phyloP scores from a whole-genome alignment of 495 filamentous ascomycete genomes.

The Acidomyces sp. region DNA sequence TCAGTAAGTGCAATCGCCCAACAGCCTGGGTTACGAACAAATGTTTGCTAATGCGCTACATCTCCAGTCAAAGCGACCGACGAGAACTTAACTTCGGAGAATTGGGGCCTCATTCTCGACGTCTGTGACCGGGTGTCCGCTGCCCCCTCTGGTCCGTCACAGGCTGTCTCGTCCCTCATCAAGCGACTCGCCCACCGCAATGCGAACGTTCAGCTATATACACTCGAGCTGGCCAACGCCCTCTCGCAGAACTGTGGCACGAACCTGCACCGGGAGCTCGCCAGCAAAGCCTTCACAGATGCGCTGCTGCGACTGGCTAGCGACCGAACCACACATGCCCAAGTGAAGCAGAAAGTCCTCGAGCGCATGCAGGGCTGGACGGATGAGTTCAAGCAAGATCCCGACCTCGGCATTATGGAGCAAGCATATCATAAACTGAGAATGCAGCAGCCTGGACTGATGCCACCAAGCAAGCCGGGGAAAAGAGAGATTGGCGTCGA shows the following conservation, averaged over 20 bases:
- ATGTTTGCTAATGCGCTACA: background rate
- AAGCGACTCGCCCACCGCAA: slow-evolving; percentile 93
- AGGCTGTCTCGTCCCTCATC: slow-evolving; percentile 86
- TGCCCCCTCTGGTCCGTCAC: slow-evolving; percentile 65
- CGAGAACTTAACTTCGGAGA: slow-evolving; percentile 94
- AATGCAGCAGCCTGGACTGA: slow-evolving; percentile 72
- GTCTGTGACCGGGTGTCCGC: slow-evolving; percentile 82
- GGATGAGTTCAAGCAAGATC: slow-evolving; percentile 80
- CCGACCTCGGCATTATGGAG: slow-evolving; percentile 94
- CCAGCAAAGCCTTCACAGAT: slow-evolving; percentile 91
- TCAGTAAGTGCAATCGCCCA: slow-evolving; percentile 43
- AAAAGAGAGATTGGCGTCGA: slow-evolving; percentile 81
- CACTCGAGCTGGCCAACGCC: slow-evolving; percentile 89
- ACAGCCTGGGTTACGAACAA: background rate
- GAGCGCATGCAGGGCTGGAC: slow-evolving; percentile 95
- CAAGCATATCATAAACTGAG: slow-evolving; percentile 87
- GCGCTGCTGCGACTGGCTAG: slow-evolving; percentile 78
- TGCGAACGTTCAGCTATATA: slow-evolving; percentile 98
- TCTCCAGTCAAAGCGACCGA: slow-evolving; percentile 85
- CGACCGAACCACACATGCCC: slow-evolving; percentile 86
- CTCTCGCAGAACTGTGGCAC: slow-evolving; percentile 89
- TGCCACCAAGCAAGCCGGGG: slow-evolving; percentile 80
- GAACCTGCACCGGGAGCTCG: slow-evolving; percentile 83
- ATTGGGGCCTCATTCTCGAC: slow-evolving; percentile 98
- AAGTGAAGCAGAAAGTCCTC: slow-evolving; percentile 92